A percentile compares a stretch with the other conserved stretches of the same genome.
These are phyloP conservation scores for Leccinellum luteum DNA, from an alignment of 768 basidiomycete genomes.

Conservation along the genomic window DNA sequence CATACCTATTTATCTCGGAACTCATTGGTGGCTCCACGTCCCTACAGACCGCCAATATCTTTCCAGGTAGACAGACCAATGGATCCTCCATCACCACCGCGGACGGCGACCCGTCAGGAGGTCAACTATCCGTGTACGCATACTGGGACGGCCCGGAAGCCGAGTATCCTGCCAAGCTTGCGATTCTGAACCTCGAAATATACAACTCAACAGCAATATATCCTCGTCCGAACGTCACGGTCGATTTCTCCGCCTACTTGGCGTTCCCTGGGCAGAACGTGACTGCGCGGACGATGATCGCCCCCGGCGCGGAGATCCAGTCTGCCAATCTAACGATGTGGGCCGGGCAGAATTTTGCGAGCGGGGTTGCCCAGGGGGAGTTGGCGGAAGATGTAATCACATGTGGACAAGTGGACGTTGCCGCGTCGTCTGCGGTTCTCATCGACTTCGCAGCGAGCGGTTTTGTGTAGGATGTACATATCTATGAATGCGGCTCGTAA, in stretches of 20 bases:
- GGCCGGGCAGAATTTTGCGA: constrained; percentile 47
- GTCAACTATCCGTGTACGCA: constrained; percentile 49
- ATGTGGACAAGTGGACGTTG: constrained; percentile 34
- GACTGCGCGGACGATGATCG: constrained; percentile 41
- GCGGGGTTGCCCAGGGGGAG: constrained; percentile 40
- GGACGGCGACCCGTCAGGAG: constrained; percentile 45
- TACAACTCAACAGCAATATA: constrained; percentile 46
- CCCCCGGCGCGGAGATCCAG: constrained; percentile 48
- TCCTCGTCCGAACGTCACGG: constrained; percentile 39
- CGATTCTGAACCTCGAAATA: constrained; percentile 49
- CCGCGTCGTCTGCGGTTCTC: constrained; percentile 39
- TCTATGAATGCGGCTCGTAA: neutral
- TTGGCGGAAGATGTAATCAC: constrained; percentile 38
- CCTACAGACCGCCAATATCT: constrained; percentile 47
- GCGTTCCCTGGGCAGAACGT: constrained; percentile 25
- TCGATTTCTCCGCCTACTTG: constrained; percentile 47
- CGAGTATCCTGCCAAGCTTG: constrained; percentile 44
- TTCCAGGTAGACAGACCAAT: constrained; percentile 49
- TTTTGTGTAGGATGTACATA: neutral
- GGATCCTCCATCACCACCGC: constrained; percentile 52
- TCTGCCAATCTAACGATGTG: constrained; percentile 44
- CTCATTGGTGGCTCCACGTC: constrained; percentile 44
- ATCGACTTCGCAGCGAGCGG: constrained; percentile 14
- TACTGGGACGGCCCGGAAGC: constrained; percentile 41
- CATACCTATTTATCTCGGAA: constrained; percentile 50